Conservation (phyloP, 1,284 basidiomycete species). For the Anthracocystis setariae region DNA sequence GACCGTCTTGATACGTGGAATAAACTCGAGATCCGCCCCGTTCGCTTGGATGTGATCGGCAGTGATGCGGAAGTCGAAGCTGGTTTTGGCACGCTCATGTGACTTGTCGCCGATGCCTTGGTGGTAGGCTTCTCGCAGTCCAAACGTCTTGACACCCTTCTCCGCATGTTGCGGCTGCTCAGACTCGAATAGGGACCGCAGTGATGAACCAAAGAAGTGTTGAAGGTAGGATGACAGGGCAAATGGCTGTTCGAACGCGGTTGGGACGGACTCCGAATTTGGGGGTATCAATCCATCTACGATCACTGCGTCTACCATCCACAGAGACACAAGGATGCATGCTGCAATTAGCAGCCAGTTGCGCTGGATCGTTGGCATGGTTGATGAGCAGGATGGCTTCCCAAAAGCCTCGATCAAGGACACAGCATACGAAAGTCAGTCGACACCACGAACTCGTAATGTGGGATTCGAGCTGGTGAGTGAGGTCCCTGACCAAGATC, state of each 20-base stretch:
- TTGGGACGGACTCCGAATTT: background rate
- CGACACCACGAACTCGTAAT: background rate
- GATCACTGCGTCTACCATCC: conserved; percentile 14
- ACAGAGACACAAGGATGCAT: conserved; percentile 10
- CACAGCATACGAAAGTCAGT: conserved; percentile 5
- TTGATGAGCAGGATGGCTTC: conserved; percentile 5
- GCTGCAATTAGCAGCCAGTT: conserved; percentile 14
- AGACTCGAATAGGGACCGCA: conserved; percentile 2
- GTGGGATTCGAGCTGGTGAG: background rate
- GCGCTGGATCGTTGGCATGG: conserved; percentile 2
- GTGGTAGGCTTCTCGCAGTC: conserved; percentile 44
- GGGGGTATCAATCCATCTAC: conserved; percentile 25
- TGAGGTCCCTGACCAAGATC: background rate
- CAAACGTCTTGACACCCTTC: conserved; percentile 24
- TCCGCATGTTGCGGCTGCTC: background rate
- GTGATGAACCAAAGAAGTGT: conserved; percentile 12
- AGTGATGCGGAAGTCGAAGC: conserved; percentile 37
- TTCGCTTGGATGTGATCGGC: conserved; percentile 21
- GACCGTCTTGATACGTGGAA: conserved; percentile 35
- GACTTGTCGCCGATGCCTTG: conserved; percentile 39
- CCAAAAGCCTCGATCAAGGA: conserved; percentile 1
- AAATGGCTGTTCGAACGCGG: conserved; percentile 24
- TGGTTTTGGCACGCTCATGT: conserved; percentile 26
- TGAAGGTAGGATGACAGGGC: conserved; percentile 26
- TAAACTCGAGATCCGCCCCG: conserved; percentile 15